Evolutionary conservation across 2,329 filamentous ascomycete genomes (phyloP).

Genomic region (Aspergillus calidoustus): DNA sequence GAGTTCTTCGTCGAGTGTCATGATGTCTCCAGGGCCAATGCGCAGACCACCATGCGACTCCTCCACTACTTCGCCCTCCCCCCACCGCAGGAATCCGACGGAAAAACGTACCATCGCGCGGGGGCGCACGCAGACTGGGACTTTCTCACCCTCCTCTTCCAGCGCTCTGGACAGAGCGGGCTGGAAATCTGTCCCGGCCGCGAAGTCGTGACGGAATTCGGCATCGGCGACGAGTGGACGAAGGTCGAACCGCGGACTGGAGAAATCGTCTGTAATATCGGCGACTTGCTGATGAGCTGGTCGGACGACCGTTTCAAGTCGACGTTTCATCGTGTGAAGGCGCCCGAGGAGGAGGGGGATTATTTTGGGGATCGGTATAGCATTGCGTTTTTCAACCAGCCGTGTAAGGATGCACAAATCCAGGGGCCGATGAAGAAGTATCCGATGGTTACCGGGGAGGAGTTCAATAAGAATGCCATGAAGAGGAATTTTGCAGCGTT

Average conservation of each 20-base stretch:
- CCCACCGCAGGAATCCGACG: slow-evolving; percentile 33
- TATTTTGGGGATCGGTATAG: slow-evolving; percentile 66
- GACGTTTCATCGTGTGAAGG: slow-evolving; percentile 68
- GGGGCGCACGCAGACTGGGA: slow-evolving; percentile 69
- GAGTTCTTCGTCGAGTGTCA: slow-evolving; percentile 62
- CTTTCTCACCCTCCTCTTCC: slow-evolving; percentile 66
- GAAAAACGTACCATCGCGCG: slow-evolving; percentile 59
- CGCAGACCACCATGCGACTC: slow-evolving; percentile 60
- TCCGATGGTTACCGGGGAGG: slow-evolving; percentile 61
- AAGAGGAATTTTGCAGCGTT: slow-evolving; percentile 59
- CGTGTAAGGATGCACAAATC: slow-evolving; percentile 61
- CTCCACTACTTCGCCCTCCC: slow-evolving; percentile 62
- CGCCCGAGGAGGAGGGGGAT: slow-evolving; percentile 57
- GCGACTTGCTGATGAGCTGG: slow-evolving; percentile 70
- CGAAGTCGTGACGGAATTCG: slow-evolving; percentile 64
- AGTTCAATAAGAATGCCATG: slow-evolving; percentile 64
- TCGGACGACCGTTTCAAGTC: slow-evolving; percentile 70
- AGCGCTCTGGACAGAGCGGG: slow-evolving; percentile 63
- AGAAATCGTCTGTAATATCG: slow-evolving; percentile 68
- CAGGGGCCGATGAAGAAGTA: slow-evolving; percentile 68
- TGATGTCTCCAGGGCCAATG: slow-evolving; percentile 54
- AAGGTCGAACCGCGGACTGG: slow-evolving; percentile 60
- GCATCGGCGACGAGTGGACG: slow-evolving; percentile 65
- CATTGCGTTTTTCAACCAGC: slow-evolving; percentile 70
- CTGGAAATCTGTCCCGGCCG: slow-evolving; percentile 69